phyloP scores from a whole-genome alignment of 2,329 filamentous ascomycete genomes.

The Mycosphaerella sp. region DNA sequence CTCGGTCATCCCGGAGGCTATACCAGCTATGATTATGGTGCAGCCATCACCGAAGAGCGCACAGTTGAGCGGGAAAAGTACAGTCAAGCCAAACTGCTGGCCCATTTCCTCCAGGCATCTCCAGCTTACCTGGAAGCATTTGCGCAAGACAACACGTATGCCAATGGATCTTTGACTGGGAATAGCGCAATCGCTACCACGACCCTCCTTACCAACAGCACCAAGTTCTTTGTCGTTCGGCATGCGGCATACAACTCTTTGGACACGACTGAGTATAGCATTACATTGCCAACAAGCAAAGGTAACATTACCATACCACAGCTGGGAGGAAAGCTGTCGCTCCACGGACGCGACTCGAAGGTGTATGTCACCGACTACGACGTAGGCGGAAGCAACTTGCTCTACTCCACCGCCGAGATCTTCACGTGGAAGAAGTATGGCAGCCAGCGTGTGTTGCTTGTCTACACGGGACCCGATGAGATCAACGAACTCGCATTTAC shows the following conservation, averaged over 20 bases:
- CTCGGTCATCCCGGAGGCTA: slow-evolving; percentile 59
- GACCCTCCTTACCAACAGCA: slow-evolving; percentile 49
- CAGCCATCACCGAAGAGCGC: slow-evolving; percentile 63
- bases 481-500: slow-evolving; percentile 55
- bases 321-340: slow-evolving; percentile 49
- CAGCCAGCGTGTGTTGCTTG: slow-evolving; percentile 52
- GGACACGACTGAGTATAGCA: slow-evolving; percentile 53
- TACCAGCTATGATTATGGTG: slow-evolving; percentile 55
- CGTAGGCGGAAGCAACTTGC: slow-evolving; percentile 51
- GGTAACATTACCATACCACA: slow-evolving; percentile 55
- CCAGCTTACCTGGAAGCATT: slow-evolving; percentile 60
- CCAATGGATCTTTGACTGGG: slow-evolving; percentile 48
- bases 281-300: slow-evolving; percentile 55
- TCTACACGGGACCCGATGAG: slow-evolving; percentile 59
- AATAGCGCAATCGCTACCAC: slow-evolving; percentile 53
- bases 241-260: slow-evolving; percentile 60
- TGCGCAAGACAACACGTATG: slow-evolving; percentile 44
- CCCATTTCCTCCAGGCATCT: slow-evolving; percentile 66
- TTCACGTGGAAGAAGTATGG: slow-evolving; percentile 61
- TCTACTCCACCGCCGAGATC: slow-evolving; percentile 65
- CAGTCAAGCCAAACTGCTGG: slow-evolving; percentile 68
- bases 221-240: slow-evolving; percentile 58
- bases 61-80: slow-evolving; percentile 67
- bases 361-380: slow-evolving; percentile 62
- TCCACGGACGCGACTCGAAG: slow-evolving; percentile 60